Base-by-base conservation (phyloP, 2,329 filamentous ascomycete genomes). In the Fusarium duplospermum region DNA sequence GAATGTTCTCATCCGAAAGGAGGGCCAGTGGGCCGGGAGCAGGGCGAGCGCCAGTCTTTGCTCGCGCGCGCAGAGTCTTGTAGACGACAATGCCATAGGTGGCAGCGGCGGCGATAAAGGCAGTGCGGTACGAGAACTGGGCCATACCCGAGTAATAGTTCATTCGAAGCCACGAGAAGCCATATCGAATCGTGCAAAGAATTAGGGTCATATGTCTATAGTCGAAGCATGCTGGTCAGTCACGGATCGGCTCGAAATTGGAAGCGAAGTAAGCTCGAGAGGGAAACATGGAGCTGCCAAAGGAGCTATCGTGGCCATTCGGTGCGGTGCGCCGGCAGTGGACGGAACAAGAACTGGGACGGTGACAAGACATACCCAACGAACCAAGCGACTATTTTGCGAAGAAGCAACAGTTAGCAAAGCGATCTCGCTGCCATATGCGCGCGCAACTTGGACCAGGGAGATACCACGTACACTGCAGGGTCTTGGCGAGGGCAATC, bases 11-110 rank as follows among this genome's bases (percentile, higher is more conserved):
- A 82, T 99, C 96, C 14, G 91, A 88, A 66, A 93, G 87, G 75
- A 98, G 86, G 71, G 91, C 89, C 68, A 96, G 64, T 58, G 89
- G 83, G 67, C 93, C 90, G 61, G 82, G 81, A 42, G 84, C 90
- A 78, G 91, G 83, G 82, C 87, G 91, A 71, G 87, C 91, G 74
- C 93, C 92, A 59, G 91, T 88, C 89, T 94, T 93, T 78, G 93
- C 89, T 76, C 94, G 93, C 78, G 95, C 94, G 76, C 95, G 92
- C 87, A 95, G 94, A 67, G 94, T 95, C 90, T 99, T 99, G 89
- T 98, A 98, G 72, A 99, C 96, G 59, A 99, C 96, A 76, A 99
- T 98, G 76, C 96, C 96, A 84, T 99, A 99, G 13, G 96, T 98
- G 59, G 91, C 90, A 57, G 95, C 94, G 7, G 96, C 96, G 4